Conservation (phyloP, 805 yeast species). For the Starmerella riodocensis region DNA sequence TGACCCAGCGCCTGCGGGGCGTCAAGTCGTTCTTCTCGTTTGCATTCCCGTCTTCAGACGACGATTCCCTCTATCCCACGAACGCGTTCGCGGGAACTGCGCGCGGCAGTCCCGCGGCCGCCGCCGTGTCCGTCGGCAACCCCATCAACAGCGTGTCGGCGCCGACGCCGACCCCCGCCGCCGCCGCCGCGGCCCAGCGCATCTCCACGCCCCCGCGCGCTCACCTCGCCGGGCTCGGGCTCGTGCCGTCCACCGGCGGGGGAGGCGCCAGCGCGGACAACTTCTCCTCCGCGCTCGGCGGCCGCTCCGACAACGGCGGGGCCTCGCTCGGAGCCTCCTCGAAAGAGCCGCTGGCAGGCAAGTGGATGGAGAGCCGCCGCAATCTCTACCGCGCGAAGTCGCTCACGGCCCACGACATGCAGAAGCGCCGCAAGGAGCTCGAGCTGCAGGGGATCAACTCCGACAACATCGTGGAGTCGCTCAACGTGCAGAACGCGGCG, state of each 20-base stretch:
- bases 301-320: not conserved
- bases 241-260: not conserved
- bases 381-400: constrained; percentile 65
- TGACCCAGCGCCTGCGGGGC: constrained; percentile 4
- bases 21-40: constrained; percentile 16
- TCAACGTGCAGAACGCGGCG: constrained; percentile 6
- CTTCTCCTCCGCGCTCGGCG: not conserved
- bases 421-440: constrained; percentile 47
- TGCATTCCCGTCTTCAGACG: constrained; percentile 7
- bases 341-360: constrained; percentile 6
- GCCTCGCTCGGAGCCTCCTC: not conserved
- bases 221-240: not conserved
- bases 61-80: constrained; percentile 15
- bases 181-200: not conserved
- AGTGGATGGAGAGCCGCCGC: constrained; percentile 42
- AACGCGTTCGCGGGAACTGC: constrained; percentile 1
- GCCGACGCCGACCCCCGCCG: not conserved
- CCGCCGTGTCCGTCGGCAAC: not conserved
- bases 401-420: constrained; percentile 50
- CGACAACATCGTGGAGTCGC: constrained; percentile 12
- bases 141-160: not conserved
- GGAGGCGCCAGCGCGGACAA: not conserved
- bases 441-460: constrained; percentile 21
- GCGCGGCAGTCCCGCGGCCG: not conserved
- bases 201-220: constrained; percentile 4